phyloP scores from a whole-genome alignment of 257 asterid species.

The Anisodus acutangulus region DNA sequence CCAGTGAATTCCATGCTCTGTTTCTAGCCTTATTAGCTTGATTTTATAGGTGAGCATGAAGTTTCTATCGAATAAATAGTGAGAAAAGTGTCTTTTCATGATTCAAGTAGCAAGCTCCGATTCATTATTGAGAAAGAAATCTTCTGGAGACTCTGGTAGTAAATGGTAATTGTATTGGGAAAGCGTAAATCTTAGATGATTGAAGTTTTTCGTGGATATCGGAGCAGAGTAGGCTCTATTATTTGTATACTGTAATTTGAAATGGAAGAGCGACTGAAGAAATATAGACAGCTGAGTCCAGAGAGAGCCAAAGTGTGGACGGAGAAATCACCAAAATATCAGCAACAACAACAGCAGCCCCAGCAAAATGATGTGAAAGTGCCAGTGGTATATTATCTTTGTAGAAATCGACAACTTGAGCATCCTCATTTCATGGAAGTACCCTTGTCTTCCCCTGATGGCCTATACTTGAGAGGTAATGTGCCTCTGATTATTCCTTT shows the following conservation, averaged over 20 bases:
- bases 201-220: too few species aligned
- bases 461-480: conserved; percentile 85
- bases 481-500: neutral
- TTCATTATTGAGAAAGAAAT: too few species aligned
- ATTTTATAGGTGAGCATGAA: too few species aligned
- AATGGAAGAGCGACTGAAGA: conserved; percentile 69
- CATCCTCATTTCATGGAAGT: conserved; percentile 99
- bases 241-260: neutral
- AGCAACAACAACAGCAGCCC: conserved; percentile 37
- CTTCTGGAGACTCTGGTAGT: too few species aligned
- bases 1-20: too few species aligned
- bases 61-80: too few species aligned
- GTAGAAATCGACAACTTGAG: conserved; percentile 80
- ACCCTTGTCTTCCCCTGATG: conserved; percentile 74
- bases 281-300: conserved; percentile 71
- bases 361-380: conserved; percentile 49
- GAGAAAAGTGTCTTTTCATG: too few species aligned
- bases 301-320: conserved; percentile 93
- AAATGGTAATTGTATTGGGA: too few species aligned
- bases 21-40: too few species aligned
- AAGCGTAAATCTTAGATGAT: too few species aligned
- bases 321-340: conserved; percentile 81
- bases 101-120: too few species aligned
- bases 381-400: conserved; percentile 81
- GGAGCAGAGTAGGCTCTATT: too few species aligned